Conservation (phyloP, 257 asterid species). For the Rubia yunnanensis region DNA sequence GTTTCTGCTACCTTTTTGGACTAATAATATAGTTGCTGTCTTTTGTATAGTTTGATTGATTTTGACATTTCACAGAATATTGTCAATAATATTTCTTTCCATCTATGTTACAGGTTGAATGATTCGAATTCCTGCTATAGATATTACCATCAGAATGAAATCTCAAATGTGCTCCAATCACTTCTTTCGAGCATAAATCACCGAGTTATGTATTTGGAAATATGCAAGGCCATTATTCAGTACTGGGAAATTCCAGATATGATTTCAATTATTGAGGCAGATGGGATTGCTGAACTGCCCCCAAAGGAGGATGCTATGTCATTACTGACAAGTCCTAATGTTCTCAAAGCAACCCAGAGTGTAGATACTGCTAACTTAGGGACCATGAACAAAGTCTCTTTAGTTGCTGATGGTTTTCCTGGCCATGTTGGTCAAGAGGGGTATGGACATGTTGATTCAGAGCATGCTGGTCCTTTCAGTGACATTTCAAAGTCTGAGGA, state of each 20-base stretch:
- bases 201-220: conserved; percentile 38
- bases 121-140: conserved; percentile 35
- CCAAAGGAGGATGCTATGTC: conserved; percentile 21
- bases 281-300: conserved; percentile 24
- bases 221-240: conserved; percentile 57
- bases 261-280: conserved; percentile 19
- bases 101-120: conserved; percentile 43
- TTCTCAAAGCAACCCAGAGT: conserved; percentile 9
- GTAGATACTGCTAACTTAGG: conserved; percentile 31
- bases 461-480: conserved; percentile 14
- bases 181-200: conserved; percentile 38
- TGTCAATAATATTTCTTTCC: not conserved
- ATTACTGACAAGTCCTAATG: conserved; percentile 20
- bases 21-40: not conserved
- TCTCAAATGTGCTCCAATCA: conserved; percentile 43
- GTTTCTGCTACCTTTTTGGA: not conserved
- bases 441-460: conserved; percentile 10
- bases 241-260: conserved; percentile 48
- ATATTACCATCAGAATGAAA: conserved; percentile 50
- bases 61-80: not conserved
- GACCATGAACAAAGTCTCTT: conserved; percentile 16
- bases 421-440: conserved; percentile 14
- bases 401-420: conserved; percentile 12
- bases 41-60: not conserved
- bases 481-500: conserved; percentile 13